phyloP scores from a whole-genome alignment of 2,329 filamentous ascomycete species.

The Sarocladium strictum region DNA sequence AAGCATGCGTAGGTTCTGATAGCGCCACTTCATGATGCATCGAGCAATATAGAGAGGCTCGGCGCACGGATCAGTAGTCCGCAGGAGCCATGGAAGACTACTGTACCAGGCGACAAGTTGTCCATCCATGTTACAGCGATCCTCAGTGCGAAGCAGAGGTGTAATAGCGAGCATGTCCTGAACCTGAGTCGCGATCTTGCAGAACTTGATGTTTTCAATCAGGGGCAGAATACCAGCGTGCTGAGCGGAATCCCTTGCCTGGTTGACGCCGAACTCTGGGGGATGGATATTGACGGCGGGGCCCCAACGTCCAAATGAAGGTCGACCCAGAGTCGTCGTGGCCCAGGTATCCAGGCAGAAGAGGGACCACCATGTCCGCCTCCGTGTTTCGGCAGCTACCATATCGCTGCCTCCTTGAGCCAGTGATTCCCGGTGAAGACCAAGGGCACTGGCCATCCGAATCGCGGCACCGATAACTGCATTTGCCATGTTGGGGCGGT shows the following conservation, averaged over 20 bases:
- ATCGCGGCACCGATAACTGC: slow-evolving; percentile 64
- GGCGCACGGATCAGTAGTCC: slow-evolving; percentile 60
- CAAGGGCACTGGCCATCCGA: slow-evolving; percentile 65
- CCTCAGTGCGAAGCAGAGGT: slow-evolving; percentile 59
- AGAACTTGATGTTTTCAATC: slow-evolving; percentile 73
- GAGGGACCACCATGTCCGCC: slow-evolving; percentile 69
- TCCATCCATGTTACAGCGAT: slow-evolving; percentile 60
- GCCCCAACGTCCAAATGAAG: slow-evolving; percentile 62
- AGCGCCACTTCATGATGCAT: slow-evolving; percentile 77
- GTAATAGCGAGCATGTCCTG: slow-evolving; percentile 69
- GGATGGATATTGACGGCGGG: slow-evolving; percentile 61
- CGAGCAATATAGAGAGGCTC: slow-evolving; percentile 65
- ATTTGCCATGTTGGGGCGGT: slow-evolving; percentile 69
- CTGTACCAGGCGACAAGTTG: slow-evolving; percentile 69
- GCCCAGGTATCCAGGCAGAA: slow-evolving; percentile 73
- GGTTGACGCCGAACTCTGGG: slow-evolving; percentile 47
- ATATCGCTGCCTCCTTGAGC: slow-evolving; percentile 10
- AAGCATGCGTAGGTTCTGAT: slow-evolving; percentile 70
- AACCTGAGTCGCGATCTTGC: slow-evolving; percentile 70
- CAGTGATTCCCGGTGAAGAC: slow-evolving; percentile 56
- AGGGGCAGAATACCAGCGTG: slow-evolving; percentile 63
- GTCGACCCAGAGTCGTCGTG: slow-evolving; percentile 63
- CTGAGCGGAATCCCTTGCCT: slow-evolving; percentile 44
- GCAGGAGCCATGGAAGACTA: slow-evolving; percentile 59
- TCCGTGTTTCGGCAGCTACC: slow-evolving; percentile 43